Evolutionary conservation across 768 basidiomycete genomes (phyloP), one percentile per base, ranked within the genome.

Genomic region (Vishniacozyma victoriae): DNA sequence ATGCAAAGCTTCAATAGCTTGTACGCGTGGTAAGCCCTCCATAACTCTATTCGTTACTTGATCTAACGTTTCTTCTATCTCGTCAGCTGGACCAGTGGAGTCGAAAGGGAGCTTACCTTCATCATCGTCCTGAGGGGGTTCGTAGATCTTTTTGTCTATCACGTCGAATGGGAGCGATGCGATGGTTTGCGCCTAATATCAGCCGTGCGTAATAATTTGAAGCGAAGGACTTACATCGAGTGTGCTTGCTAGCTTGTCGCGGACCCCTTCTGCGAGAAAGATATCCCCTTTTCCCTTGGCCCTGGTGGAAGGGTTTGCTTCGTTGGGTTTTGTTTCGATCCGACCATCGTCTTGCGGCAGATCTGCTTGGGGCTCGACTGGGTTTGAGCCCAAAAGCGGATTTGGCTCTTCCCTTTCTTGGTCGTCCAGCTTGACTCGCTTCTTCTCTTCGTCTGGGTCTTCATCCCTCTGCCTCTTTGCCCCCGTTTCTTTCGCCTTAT

Each of bases 91-190:
- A 33, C 7, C 24, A 41, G 12, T 16, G 42, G 36, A 36, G 9
- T 36, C 4, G 5, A 19, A 22, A 13, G 33, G 1, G 2, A n/a
- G 40, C 60, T 38, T 25, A 62, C 62, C 64, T 41, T 42, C 29
- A 13, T 59, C 61, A 2, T 62, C 57, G 19, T 68, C 69, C 26
- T 55, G 29, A 2, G 64, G 66, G 7, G 70, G 70, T 46, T 70
- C 64, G 40, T 72, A 72, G 19, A 68, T 59, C 54, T 69, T 67
- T 22, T 64, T 64, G 29, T 72, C 70, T 20, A 54, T 56, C 26
- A 72, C 43, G 1, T 68, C 68, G 50, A 72, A 72, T 1, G 65
- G 64, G 15, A 69, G 41, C 13, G 19, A 38, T 1, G 24, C 42
- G 14, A 54, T 50, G 4, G 44, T 53, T 16, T 53, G 45, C 5